A percentile compares a stretch with the other conserved stretches of the same genome.
Evolutionary conservation across 2,329 filamentous ascomycete genomes (phyloP).

Genomic region (Sporothrix pallida): DNA sequence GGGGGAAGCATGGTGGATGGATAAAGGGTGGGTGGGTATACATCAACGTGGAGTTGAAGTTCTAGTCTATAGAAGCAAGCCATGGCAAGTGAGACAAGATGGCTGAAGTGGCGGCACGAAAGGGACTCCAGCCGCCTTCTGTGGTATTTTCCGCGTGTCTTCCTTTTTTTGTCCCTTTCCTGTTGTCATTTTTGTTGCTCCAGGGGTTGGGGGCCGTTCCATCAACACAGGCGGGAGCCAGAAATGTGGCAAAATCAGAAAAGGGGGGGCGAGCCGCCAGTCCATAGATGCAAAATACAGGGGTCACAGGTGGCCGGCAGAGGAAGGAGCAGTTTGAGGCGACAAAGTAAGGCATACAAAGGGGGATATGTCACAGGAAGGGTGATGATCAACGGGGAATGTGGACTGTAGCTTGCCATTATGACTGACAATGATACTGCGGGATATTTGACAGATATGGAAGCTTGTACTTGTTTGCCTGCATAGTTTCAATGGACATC

Average conservation of each 20-base stretch:
- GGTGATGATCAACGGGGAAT: not conserved
- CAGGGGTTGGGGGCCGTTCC: slow-evolving; percentile 3
- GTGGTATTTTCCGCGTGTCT: not conserved
- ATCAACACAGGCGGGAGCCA: not conserved
- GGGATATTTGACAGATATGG: not conserved
- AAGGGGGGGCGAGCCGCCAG: not conserved
- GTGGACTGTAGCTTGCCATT: not conserved
- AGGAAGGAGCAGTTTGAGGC: not conserved
- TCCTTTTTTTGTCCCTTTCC: not conserved
- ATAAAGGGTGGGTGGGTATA: not conserved
- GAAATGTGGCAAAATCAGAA: slow-evolving; percentile 5
- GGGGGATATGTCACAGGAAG: not conserved
- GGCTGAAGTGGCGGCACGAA: not conserved
- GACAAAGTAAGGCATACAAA: too few species aligned
- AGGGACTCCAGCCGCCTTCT: not conserved
- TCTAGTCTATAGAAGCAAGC: not conserved
- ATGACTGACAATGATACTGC: not conserved
- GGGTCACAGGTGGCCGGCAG: not conserved
- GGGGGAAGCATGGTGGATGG: not conserved
- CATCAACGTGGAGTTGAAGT: not conserved
- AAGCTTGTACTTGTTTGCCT: not conserved
- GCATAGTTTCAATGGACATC: not conserved
- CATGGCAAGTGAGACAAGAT: not conserved
- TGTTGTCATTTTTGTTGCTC: slow-evolving; percentile 11
- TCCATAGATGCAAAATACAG: not conserved